phyloP scores from a whole-genome alignment of 192 early-diverging fungal genomes.

The Coemansia sp. region DNA sequence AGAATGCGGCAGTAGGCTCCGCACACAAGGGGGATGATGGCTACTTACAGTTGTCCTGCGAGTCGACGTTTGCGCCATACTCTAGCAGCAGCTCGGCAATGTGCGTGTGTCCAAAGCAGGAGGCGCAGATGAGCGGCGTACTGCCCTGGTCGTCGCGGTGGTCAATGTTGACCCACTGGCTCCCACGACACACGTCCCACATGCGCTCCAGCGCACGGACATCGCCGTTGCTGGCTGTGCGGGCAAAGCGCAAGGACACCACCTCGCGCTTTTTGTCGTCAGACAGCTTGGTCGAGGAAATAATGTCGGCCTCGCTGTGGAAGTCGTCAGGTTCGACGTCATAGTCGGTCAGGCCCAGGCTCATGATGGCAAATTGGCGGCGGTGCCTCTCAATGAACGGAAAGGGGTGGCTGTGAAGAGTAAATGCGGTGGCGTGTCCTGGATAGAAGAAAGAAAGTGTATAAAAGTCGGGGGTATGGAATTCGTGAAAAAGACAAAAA shows the following conservation, averaged over 20 bases:
- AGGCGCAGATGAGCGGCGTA: constrained; percentile 80
- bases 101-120: constrained; percentile 77
- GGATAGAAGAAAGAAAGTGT: too few species aligned
- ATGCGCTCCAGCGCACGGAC: constrained; percentile 55
- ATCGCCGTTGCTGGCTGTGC: constrained; percentile 71
- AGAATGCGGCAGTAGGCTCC: background rate
- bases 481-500: too few species aligned
- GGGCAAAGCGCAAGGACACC: constrained; percentile 60
- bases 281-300: constrained; percentile 34
- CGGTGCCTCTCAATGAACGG: too few species aligned
- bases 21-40: too few species aligned
- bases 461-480: too few species aligned
- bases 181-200: constrained; percentile 51
- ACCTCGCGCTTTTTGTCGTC: constrained; percentile 53
- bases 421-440: too few species aligned
- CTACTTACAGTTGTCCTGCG: constrained; percentile 71
- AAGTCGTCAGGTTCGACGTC: constrained; percentile 22
- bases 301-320: constrained; percentile 31
- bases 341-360: constrained; percentile 19
- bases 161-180: constrained; percentile 68
- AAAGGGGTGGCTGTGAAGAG: too few species aligned
- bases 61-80: constrained; percentile 69
- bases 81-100: constrained; percentile 65
- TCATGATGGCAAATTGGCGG: too few species aligned
- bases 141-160: constrained; percentile 79